Percentiles rank a stretch among this genome's conserved stretches.
Evolutionary conservation across 2,329 filamentous ascomycete genomes (phyloP).

Genomic region (Berkeleyomyces basicola): DNA sequence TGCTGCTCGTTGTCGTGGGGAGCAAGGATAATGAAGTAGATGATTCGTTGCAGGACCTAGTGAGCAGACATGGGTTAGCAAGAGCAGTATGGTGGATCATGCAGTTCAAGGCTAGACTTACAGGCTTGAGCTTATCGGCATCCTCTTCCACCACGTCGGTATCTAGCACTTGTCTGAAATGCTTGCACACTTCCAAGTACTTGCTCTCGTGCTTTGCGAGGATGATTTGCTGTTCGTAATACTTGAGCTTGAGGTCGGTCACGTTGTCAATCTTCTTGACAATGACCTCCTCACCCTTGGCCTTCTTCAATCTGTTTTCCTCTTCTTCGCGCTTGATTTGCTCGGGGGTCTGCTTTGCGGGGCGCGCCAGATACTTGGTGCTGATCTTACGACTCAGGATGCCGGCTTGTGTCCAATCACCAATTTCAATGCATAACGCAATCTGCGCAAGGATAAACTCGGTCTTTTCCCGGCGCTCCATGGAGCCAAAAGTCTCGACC

Average conservation of each 20-base stretch:
- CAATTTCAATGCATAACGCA: slow-evolving; percentile 81
- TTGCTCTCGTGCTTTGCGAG: slow-evolving; percentile 94
- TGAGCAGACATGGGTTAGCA: slow-evolving; percentile 13
- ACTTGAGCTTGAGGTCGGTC: slow-evolving; percentile 86
- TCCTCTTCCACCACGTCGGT: slow-evolving; percentile 92
- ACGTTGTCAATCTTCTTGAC: slow-evolving; percentile 73
- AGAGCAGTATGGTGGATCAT: background rate
- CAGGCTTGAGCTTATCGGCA: slow-evolving; percentile 65
- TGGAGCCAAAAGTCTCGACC: slow-evolving; percentile 96
- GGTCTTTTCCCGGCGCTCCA: slow-evolving; percentile 93
- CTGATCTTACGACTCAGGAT: slow-evolving; percentile 95
- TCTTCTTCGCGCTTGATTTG: slow-evolving; percentile 83
- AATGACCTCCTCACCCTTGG: slow-evolving; percentile 61
- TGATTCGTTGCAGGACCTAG: slow-evolving; percentile 79
- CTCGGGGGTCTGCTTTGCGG: slow-evolving; percentile 78
- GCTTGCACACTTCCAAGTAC: slow-evolving; percentile 94
- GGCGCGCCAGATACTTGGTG: slow-evolving; percentile 78
- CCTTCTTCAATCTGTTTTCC: slow-evolving; percentile 72
- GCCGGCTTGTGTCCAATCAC: slow-evolving; percentile 88
- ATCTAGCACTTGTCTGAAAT: slow-evolving; percentile 92
- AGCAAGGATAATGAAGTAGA: slow-evolving; percentile 93
- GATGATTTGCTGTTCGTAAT: slow-evolving; percentile 94
- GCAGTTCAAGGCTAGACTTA: slow-evolving; percentile 30
- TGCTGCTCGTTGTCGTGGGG: slow-evolving; percentile 98
- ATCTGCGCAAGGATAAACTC: slow-evolving; percentile 97